Evolutionary conservation across 2,329 filamentous ascomycete genomes (phyloP).

Genomic region (Colletotrichum paranaense): DNA sequence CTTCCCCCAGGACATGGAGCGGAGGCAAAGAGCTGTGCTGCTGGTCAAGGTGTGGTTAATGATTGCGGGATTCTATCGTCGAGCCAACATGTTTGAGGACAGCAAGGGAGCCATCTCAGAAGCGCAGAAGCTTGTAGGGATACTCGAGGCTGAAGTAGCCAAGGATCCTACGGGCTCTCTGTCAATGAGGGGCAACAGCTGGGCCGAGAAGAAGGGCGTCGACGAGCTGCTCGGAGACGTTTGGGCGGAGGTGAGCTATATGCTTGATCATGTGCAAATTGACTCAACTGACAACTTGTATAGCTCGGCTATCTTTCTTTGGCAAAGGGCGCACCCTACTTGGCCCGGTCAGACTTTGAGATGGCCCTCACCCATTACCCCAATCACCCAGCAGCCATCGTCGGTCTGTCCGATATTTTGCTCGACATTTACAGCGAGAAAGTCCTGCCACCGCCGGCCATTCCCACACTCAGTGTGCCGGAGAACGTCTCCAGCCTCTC

Average conservation of each 20-base stretch:
- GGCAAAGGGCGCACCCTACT: conserved; percentile 70
- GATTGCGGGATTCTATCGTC: conserved; percentile 87
- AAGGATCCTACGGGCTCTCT: conserved; percentile 72
- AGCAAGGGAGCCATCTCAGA: conserved; percentile 83
- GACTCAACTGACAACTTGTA: conserved; percentile 42
- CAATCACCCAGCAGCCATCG: conserved; percentile 83
- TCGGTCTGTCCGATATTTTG: conserved; percentile 86
- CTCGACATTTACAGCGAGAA: conserved; percentile 84
- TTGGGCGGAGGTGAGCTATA: conserved; percentile 76
- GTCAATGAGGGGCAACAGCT: conserved; percentile 73
- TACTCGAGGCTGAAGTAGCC: conserved; percentile 74
- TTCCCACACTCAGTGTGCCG: conserved; percentile 55
- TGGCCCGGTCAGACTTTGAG: conserved; percentile 83
- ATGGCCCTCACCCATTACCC: conserved; percentile 81
- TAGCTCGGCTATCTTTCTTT: conserved; percentile 76
- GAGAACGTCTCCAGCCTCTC: conserved; percentile 41
- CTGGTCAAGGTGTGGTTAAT: conserved; percentile 89
- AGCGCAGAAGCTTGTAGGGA: conserved; percentile 79
- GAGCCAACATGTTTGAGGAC: conserved; percentile 84
- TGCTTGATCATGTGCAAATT: not conserved
- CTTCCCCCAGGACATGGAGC: conserved; percentile 65
- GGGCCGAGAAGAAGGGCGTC: conserved; percentile 84
- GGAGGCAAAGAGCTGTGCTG: conserved; percentile 60
- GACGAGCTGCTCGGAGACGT: conserved; percentile 90
- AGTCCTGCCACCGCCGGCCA: conserved; percentile 68